Conservation (phyloP, 306 rosid genomes). For the Lathyrus aphaca region DNA sequence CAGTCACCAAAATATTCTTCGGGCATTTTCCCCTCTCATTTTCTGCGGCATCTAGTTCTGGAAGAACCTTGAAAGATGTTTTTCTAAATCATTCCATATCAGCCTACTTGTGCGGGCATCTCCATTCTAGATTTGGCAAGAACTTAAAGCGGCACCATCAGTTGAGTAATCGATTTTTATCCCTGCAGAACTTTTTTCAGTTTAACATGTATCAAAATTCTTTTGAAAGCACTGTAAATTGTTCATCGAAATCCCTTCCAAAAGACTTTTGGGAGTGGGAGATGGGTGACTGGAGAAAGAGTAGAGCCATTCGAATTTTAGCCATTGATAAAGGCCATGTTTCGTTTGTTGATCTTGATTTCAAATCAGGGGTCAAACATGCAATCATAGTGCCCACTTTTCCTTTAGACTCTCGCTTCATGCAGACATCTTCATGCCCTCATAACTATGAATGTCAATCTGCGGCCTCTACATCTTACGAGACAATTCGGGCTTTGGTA, state of each 20-base stretch:
- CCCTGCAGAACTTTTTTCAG: slow-evolving; percentile 61
- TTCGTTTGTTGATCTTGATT: slow-evolving; percentile 77
- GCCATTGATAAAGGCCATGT: slow-evolving; percentile 85
- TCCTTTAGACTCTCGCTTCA: slow-evolving; percentile 88
- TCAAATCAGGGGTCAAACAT: slow-evolving; percentile 55
- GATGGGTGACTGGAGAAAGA: slow-evolving; percentile 97
- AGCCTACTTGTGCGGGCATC: slow-evolving; percentile 92
- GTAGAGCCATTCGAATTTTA: slow-evolving; percentile 74
- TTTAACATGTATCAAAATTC: slow-evolving; percentile 59
- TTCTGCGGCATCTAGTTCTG: slow-evolving; percentile 66
- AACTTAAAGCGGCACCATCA: slow-evolving; percentile 88
- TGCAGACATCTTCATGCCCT: slow-evolving; percentile 58
- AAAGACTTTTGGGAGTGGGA: slow-evolving; percentile 99
- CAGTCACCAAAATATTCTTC: slow-evolving; percentile 78
- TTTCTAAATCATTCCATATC: slow-evolving; percentile 84
- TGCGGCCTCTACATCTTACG: slow-evolving; percentile 58
- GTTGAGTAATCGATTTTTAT: slow-evolving; percentile 47
- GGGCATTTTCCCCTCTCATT: slow-evolving; percentile 97
- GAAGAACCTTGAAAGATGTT: slow-evolving; percentile 74
- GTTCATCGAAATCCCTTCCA: slow-evolving; percentile 57
- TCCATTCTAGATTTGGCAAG: slow-evolving; percentile 79
- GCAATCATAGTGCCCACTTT: slow-evolving; percentile 83
- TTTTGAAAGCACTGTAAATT: slow-evolving; percentile 50
- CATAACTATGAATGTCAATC: slow-evolving; percentile 64
- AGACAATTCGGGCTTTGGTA: slow-evolving; percentile 73